A percentile compares a stretch with the other conserved stretches of the same genome.
phyloP scores from a whole-genome alignment of 2,329 filamentous ascomycete species.

The Xylariaceae sp. region DNA sequence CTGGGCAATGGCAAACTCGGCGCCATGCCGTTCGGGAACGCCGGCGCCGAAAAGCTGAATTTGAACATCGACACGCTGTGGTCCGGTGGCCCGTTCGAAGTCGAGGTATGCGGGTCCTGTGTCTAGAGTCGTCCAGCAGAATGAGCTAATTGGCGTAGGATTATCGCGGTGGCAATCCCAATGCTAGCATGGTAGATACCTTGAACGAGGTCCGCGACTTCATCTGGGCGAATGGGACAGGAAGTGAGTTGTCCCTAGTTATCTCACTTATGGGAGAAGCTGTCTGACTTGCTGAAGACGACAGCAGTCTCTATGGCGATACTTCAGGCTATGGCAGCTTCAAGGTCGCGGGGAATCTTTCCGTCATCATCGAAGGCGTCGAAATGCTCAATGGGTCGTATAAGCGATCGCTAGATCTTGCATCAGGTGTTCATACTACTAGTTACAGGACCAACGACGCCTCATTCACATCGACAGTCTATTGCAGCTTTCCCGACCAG shows the following conservation, averaged over 20 bases:
- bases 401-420: conserved; percentile 38
- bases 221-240: conserved; percentile 46
- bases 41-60: conserved; percentile 37
- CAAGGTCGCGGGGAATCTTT: conserved; percentile 42
- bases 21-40: conserved; percentile 38
- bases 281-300: conserved; percentile 3
- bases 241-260: conserved; percentile 29
- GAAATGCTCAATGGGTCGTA: conserved; percentile 26
- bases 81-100: conserved; percentile 46
- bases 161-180: conserved; percentile 45
- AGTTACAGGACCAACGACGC: conserved; percentile 26
- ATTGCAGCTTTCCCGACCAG: conserved; percentile 40
- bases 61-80: conserved; percentile 47
- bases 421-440: conserved; percentile 35
- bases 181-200: conserved; percentile 25
- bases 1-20: conserved; percentile 1
- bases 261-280: background rate
- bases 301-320: conserved; percentile 7
- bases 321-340: conserved; percentile 39
- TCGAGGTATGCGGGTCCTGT: conserved; percentile 23
- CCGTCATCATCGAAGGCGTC: conserved; percentile 32
- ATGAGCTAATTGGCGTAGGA: background rate
- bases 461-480: conserved; percentile 31
- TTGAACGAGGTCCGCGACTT: conserved; percentile 38
- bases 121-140: background rate